Base-by-base conservation (phyloP, 108 stramenopile species). In the Cyclostephanos tholiformis region DNA sequence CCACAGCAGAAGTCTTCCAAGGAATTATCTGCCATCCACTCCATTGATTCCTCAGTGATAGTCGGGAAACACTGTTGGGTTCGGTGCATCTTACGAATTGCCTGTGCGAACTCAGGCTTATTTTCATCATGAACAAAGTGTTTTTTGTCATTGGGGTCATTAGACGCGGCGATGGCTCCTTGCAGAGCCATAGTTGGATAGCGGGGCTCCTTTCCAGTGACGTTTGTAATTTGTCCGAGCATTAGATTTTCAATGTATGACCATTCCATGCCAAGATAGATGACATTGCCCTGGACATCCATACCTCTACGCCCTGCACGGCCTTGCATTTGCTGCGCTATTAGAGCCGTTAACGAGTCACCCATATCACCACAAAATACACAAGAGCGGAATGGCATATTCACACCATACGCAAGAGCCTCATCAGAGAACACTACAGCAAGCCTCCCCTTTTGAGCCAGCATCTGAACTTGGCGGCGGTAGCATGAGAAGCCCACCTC, bases 291-390 rank as follows among this genome's bases (percentile, higher is more conserved):
- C 86, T 99, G 98, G n/a, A 96, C 96, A 80, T 99, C 99, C 89
- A 99, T 94, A 65, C 99, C 99, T 74, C 99, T 91, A 38, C 99
- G 96, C 35, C 99, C 99, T 60, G 99, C 98, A 55, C 99, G 95
- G 60, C 99, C 99, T 69, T 96, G 94, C 99, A 99, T 99, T 88
- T 99, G 99, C 80, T 98, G 97, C 23, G 98, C 98, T 82, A 99
- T 96, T 27, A 98, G 78, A 35, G 96, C 95, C 20, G 95, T 97
- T 48, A 98, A 80, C 27, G 79, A 81, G 27, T 93, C 92, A 49
- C 93, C 95, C 93, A 95, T 95, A 73, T 97, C 98, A 63, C 97
- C 97, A 82, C 97, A 99, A 84, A 99, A 99, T 64, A 98, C 85
- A 76, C 96, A 96, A 8, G 96, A 92, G 69, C 99, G 95, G 96